Evolutionary conservation across 2,329 filamentous ascomycete species (phyloP).

Genomic region (Colletotrichum sp.): DNA sequence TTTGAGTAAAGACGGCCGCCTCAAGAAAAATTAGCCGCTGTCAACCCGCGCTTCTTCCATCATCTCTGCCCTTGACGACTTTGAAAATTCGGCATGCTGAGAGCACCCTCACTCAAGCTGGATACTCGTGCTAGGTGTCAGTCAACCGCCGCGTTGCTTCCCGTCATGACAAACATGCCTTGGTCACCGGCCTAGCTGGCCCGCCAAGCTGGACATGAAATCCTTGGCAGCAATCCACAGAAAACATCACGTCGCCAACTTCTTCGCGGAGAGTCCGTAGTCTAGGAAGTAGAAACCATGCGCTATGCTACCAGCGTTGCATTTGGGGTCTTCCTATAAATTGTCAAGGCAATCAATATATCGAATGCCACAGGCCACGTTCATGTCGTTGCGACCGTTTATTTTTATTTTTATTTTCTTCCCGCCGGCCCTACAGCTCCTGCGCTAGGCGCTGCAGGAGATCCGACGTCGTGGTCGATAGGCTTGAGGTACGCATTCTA

Average conservation of each 20-base stretch:
- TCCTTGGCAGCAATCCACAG: neutral
- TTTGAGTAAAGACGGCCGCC: neutral
- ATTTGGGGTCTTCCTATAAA: neutral
- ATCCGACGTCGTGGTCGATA: neutral
- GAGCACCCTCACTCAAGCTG: neutral
- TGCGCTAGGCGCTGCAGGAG: neutral
- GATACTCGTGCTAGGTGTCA: neutral
- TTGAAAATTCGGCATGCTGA: neutral
- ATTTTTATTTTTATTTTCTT: neutral
- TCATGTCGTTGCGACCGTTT: neutral
- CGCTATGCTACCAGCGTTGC: neutral
- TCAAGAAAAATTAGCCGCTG: neutral
- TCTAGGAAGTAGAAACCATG: neutral
- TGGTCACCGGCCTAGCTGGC: neutral
- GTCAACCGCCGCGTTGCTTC: neutral
- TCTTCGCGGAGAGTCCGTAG: neutral
- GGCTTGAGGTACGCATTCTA: constrained; percentile 2
- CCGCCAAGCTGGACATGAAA: neutral
- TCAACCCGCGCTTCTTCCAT: neutral
- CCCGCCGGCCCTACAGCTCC: neutral
- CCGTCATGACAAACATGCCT: neutral
- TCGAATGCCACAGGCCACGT: neutral
- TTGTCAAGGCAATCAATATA: neutral
- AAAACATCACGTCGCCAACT: neutral
- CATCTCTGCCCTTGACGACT: neutral